A percentile compares a stretch with the other conserved stretches of the same genome.
These are phyloP conservation scores for Ascochyta fabae DNA, from an alignment of 2,329 filamentous ascomycete species.

Conservation along the genomic window DNA sequence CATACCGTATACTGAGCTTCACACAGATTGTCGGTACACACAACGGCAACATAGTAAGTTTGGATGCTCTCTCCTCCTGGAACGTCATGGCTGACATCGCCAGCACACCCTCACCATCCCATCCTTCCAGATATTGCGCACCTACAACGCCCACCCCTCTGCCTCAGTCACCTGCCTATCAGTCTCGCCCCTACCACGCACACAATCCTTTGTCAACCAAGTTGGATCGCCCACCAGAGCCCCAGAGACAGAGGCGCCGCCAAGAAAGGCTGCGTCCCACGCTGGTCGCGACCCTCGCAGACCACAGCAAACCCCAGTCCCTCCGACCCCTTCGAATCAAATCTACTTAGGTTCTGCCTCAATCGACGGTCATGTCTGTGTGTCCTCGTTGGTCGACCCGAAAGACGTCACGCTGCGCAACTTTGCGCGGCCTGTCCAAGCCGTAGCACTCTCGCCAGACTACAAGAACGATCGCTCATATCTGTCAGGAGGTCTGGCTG, in stretches of 20 bases:
- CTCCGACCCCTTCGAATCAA: constrained; percentile 81
- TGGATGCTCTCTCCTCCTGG: not conserved
- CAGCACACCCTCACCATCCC: constrained; percentile 88
- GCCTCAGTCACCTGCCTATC: constrained; percentile 90
- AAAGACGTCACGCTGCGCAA: constrained; percentile 92
- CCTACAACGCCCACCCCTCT: constrained; percentile 85
- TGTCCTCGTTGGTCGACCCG: constrained; percentile 83
- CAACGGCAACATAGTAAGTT: constrained; percentile 91
- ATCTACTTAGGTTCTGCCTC: constrained; percentile 95
- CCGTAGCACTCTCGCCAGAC: constrained; percentile 92
- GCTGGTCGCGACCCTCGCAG: constrained; percentile 52
- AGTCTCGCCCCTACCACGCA: constrained; percentile 80
- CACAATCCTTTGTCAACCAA: constrained; percentile 51
- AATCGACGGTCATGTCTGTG: constrained; percentile 93
- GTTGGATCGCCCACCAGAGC: constrained; percentile 14
- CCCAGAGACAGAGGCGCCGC: constrained; percentile 49
- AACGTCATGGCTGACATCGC: constrained; percentile 15
- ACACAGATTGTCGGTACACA: constrained; percentile 86
- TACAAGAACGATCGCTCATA: constrained; percentile 90
- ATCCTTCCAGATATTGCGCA: constrained; percentile 77
- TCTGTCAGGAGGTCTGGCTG: constrained; percentile 87
- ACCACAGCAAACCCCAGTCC: constrained; percentile 66
- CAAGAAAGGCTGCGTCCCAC: constrained; percentile 41
- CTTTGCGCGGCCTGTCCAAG: constrained; percentile 90
- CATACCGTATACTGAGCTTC: constrained; percentile 60